A percentile compares a stretch with the other conserved stretches of the same genome.
Conservation (phyloP, 805 yeast genomes). For the Yamadazyma insecticola region DNA sequence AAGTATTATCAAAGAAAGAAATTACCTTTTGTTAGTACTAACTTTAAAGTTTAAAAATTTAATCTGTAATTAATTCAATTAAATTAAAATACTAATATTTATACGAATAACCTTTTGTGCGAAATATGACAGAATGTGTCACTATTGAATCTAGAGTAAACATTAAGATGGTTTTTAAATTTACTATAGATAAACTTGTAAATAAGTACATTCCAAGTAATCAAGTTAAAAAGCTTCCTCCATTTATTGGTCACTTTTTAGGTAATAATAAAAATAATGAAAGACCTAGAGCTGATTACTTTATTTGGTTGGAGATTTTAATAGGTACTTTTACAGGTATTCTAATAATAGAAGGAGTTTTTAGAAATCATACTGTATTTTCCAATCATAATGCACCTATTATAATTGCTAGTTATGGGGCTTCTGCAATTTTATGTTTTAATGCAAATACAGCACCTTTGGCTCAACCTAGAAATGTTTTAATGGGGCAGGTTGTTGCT, state of each 20-base stretch:
- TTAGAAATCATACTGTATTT: constrained; percentile 36
- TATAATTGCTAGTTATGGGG: constrained; percentile 57
- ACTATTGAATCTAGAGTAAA: no score
- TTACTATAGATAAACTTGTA: constrained; percentile 29
- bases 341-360: constrained; percentile 42
- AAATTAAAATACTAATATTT: no score
- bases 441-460: constrained; percentile 54
- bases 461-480: constrained; percentile 59
- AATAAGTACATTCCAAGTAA: constrained; percentile 26
- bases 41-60: no score
- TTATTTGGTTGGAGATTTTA: constrained; percentile 44
- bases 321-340: constrained; percentile 45
- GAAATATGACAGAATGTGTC: no score
- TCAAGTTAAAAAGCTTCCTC: constrained; percentile 27
- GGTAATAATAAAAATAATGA: constrained; percentile 29
- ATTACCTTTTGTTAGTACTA: constrained; percentile 7
- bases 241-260: constrained; percentile 28
- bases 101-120: no score
- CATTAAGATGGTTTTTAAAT: constrained; percentile 39
- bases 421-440: constrained; percentile 56
- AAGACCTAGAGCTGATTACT: constrained; percentile 26
- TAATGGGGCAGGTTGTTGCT: constrained; percentile 53
- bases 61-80: no score
- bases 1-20: constrained; percentile 39
- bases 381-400: constrained; percentile 40